Evolutionary conservation across 345 rosid genomes (phyloP), one percentile per base, ranked within the genome.

Genomic region (Corymbia maculata): DNA sequence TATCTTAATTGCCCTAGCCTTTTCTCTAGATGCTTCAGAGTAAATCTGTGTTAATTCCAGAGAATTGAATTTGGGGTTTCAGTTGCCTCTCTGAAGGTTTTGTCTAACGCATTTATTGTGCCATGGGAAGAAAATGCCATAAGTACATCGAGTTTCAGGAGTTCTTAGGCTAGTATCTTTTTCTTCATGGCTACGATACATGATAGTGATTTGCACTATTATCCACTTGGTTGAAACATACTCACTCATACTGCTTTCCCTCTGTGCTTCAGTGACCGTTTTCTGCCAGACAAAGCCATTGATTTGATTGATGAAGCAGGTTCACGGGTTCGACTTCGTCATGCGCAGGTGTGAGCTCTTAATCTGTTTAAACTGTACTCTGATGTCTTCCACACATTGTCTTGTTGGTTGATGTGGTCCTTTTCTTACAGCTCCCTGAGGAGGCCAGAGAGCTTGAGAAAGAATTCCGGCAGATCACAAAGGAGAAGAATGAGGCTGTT

Each of bases 261-360:
- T 79, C 19, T 86, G 79, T 85, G 85, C 79, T 90, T 49, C 92
- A 98, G 99, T 94, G 99, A 97, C 88, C 98, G 98, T 49, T 98
- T 98, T 92, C 96, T 98, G 75, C 99, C 99, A 13, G 99, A 98
- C 89, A 98, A 98, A 93, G 99, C 99, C 13, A 98, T 98, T 85
- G 99, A 98, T 91, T 93, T 98, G 97, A 93, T 98, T 79, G 99
- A 98, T 94, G 99, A 98, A 94, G 99, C 99, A 89, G 99, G 99
- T 87, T 98, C 99, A 92, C 96, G 99, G 52, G 99, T 98, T 91
- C 95, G 98, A 52, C 97, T 98, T 89, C 98, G 96, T 88, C 98
- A 98, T 91, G 98, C 96, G 59, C 97, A 97, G 99, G 99, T 95
- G 70, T 49, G 88, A 36, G 79, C 45, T 52, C 53, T 87, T 87